Conservation (phyloP, 2,329 filamentous ascomycete species). For the Zopfia rhizophila region DNA sequence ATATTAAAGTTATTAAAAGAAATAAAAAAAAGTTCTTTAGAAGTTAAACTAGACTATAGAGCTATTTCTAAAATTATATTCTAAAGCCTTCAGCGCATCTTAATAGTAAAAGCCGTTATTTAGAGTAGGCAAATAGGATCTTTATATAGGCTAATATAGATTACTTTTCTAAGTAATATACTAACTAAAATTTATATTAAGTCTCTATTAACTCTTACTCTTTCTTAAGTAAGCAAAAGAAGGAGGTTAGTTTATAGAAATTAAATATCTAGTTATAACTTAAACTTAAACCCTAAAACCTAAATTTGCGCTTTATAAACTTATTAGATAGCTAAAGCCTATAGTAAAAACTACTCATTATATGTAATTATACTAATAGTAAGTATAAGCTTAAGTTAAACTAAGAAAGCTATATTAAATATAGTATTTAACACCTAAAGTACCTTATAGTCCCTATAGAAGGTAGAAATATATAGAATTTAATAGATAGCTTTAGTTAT, state of each 20-base stretch:
- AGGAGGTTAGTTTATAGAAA: slow-evolving; percentile 60
- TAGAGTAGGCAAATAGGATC: slow-evolving; percentile 49
- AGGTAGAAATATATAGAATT: slow-evolving; percentile 64
- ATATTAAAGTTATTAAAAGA: slow-evolving; percentile 50
- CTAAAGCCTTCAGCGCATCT: slow-evolving; percentile 46
- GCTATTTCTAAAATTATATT: slow-evolving; percentile 50
- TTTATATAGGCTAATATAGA: slow-evolving; percentile 54
- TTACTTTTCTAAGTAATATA: slow-evolving; percentile 49
- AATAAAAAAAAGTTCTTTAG: slow-evolving; percentile 49
- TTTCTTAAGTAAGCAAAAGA: slow-evolving; percentile 51
- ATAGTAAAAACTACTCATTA: slow-evolving; percentile 63
- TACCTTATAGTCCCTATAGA: slow-evolving; percentile 61
- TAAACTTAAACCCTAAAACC: slow-evolving; percentile 64
- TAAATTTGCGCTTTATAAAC: slow-evolving; percentile 67
- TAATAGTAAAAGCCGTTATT: slow-evolving; percentile 29
- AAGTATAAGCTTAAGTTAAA: slow-evolving; percentile 68
- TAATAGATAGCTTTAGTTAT: slow-evolving; percentile 61
- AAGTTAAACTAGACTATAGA: slow-evolving; percentile 50
- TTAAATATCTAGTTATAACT: slow-evolving; percentile 61
- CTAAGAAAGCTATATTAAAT: slow-evolving; percentile 59
- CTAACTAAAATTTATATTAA: slow-evolving; percentile 54
- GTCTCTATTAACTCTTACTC: slow-evolving; percentile 45
- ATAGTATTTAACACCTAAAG: slow-evolving; percentile 55
- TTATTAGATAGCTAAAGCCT: slow-evolving; percentile 64
- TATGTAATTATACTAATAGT: slow-evolving; percentile 66